phyloP scores from a whole-genome alignment of 345 rosid species.

The Jatropha curcas region DNA sequence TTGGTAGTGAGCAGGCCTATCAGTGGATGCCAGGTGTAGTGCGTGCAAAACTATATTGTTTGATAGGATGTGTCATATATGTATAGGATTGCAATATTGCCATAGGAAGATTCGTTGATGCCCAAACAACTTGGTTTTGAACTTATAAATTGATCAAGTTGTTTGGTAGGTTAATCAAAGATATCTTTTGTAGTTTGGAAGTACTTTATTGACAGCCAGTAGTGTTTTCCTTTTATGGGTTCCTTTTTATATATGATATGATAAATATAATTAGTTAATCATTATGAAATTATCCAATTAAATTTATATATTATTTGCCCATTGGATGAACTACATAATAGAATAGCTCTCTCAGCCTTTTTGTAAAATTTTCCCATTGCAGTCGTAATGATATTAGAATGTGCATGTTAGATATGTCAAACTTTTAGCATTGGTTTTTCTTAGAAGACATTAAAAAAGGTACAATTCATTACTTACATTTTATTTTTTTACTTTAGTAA shows the following conservation, averaged over 20 bases:
- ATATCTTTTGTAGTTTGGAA: too few species aligned
- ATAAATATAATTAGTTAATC: neutral
- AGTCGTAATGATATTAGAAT: neutral
- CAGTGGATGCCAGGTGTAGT: neutral
- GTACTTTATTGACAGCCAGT: neutral
- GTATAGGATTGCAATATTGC: neutral
- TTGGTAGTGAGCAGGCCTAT: neutral
- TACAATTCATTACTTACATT: neutral
- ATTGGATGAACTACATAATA: too few species aligned
- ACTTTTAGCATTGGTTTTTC: neutral
- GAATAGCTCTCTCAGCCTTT: too few species aligned
- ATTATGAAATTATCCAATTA: neutral
- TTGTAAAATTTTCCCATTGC: neutral
- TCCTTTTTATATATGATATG: neutral
- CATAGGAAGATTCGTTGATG: neutral
- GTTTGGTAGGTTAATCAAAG: too few species aligned
- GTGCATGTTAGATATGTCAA: neutral
- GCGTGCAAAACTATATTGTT: neutral
- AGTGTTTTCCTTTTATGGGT: neutral
- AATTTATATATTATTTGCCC: neutral
- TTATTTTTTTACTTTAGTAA: too few species aligned
- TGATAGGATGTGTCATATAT: neutral
- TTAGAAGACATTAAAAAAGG: neutral
- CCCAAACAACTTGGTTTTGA: neutral
- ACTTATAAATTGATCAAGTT: neutral